phyloP scores from a whole-genome alignment of 2,329 filamentous ascomycete genomes.

The Ascochyta fabae region DNA sequence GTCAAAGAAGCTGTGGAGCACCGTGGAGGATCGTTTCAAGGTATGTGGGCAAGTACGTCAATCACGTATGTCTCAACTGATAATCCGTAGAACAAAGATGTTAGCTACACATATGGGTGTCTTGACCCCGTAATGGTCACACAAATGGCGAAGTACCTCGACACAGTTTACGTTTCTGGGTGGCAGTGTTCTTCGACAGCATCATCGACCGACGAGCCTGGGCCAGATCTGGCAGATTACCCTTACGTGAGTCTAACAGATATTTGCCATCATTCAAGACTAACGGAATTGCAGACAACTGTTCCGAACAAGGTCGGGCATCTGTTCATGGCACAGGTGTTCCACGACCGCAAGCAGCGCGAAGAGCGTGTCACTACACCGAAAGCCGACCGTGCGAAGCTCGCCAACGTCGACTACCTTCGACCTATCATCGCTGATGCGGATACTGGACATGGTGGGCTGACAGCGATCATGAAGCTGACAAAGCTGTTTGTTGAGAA shows the following conservation, averaged over 20 bases:
- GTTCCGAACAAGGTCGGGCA: conserved; percentile 98
- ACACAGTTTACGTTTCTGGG: conserved; percentile 97
- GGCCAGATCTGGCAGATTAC: conserved; percentile 97
- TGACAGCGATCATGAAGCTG: conserved; percentile 99
- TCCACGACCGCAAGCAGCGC: conserved; percentile 99
- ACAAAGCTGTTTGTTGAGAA: conserved; percentile 98
- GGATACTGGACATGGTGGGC: conserved; percentile 93
- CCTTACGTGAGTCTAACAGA: conserved; percentile 59
- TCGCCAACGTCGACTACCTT: conserved; percentile 89
- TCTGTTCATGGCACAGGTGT: conserved; percentile 97
- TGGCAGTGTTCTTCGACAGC: conserved; percentile 99
- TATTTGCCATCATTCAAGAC: not conserved
- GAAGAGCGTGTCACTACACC: conserved; percentile 86
- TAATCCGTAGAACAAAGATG: conserved; percentile 72
- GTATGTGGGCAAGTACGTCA: conserved; percentile 54
- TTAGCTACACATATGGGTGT: conserved; percentile 95
- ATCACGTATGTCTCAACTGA: conserved; percentile 19
- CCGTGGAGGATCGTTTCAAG: conserved; percentile 84
- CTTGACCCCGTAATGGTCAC: conserved; percentile 98
- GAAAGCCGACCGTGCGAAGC: conserved; percentile 72
- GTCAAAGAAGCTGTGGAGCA: conserved; percentile 93
- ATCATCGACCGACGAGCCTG: conserved; percentile 92
- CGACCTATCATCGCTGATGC: conserved; percentile 96
- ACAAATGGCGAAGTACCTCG: conserved; percentile 98
- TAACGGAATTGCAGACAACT: conserved; percentile 71